Conservation (phyloP, 2,329 filamentous ascomycete species). For the Trichoderma sp. region DNA sequence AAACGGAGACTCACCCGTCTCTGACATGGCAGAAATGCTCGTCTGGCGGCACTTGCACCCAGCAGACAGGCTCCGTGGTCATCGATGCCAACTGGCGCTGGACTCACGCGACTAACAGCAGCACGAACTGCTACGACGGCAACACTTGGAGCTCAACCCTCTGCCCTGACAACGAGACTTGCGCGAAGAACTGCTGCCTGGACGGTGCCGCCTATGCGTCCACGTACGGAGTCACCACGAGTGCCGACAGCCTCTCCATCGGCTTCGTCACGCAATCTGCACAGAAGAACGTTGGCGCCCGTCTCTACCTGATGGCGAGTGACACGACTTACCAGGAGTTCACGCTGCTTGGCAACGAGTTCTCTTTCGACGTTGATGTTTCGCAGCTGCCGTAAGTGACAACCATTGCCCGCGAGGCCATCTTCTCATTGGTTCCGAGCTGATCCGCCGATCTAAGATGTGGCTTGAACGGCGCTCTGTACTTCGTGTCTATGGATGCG, state of each 20-base stretch:
- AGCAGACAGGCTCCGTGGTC: constrained; percentile 53
- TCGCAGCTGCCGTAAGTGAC: constrained; percentile 42
- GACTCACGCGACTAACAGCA: constrained; percentile 52
- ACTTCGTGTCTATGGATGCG: constrained; percentile 64
- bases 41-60: constrained; percentile 51
- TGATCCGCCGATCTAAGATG: constrained; percentile 53
- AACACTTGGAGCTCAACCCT: constrained; percentile 51
- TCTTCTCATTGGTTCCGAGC: neutral
- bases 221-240: constrained; percentile 58
- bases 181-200: constrained; percentile 54
- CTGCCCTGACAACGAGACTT: constrained; percentile 47
- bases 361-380: constrained; percentile 73
- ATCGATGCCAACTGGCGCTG: constrained; percentile 66
- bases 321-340: constrained; percentile 67
- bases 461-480: constrained; percentile 72
- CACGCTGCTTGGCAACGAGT: constrained; percentile 66
- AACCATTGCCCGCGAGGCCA: no score
- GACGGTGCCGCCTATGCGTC: constrained; percentile 56
- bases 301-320: constrained; percentile 66
- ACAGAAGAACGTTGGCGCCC: constrained; percentile 54
- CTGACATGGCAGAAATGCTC: constrained; percentile 59
- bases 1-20: constrained; percentile 54
- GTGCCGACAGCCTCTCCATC: constrained; percentile 54
- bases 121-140: constrained; percentile 60
- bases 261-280: constrained; percentile 59